Evolutionary conservation across 306 rosid species (phyloP).

Genomic region (Acacia confusa): DNA sequence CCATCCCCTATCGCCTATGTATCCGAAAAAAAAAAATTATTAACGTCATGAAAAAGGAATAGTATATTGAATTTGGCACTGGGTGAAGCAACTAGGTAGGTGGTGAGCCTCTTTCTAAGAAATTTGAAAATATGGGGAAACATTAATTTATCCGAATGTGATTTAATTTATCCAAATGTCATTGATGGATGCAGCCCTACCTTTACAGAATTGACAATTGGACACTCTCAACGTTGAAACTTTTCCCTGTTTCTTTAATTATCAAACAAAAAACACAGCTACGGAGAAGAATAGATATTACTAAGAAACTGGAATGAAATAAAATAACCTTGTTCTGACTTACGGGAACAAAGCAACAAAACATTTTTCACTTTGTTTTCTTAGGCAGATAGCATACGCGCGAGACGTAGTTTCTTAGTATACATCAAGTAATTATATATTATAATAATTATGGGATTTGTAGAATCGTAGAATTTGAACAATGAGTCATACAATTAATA

Average conservation of each 20-base stretch:
- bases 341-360: conserved; percentile 8
- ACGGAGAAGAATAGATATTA: neutral
- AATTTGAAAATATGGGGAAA: neutral
- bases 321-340: conserved; percentile 2
- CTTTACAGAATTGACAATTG: neutral
- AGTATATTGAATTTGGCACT: neutral
- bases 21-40: too few species aligned
- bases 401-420: conserved; percentile 8
- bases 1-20: too few species aligned
- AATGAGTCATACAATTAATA: conserved; percentile 7
- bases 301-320: neutral
- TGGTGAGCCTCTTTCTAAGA: neutral
- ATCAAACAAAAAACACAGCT: neutral
- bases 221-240: conserved; percentile 1
- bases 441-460: conserved; percentile 2
- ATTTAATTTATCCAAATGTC: neutral
- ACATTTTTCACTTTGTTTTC: conserved; percentile 11
- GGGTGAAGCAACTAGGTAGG: neutral
- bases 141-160: neutral
- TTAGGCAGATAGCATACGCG: conserved; percentile 21
- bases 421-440: neutral
- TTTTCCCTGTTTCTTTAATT: neutral
- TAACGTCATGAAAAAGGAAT: neutral
- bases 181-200: conserved; percentile 2
- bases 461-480: conserved; percentile 6